Evolutionary conservation across 176 grass and related monocot species (phyloP), one percentile per base, ranked within the genome.

Genomic region (Rhynchospora tenuis): DNA sequence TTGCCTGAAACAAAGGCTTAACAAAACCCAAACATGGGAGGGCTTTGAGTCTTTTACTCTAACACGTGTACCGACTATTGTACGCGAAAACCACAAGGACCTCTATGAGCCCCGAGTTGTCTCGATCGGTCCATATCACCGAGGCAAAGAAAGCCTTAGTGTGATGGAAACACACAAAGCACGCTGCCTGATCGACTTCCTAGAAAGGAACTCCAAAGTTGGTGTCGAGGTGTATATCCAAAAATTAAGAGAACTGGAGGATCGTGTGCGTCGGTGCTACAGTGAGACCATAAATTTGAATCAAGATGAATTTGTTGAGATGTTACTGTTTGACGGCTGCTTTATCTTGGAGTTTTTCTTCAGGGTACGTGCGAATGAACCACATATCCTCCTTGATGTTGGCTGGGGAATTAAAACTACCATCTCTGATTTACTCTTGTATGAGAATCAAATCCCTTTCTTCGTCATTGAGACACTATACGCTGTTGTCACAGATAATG

Each of bases 101-200:
- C 60, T 54, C 0, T 83, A 83, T 61, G 61, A 83, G 60, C 81
- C 81, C 7, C 60, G 29, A 9, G 11, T 82, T 17, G 55, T 82
- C 79, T 82, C 79, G 17, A 47, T 82, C 44, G 79, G 79, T 24
- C 79, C 79, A 15, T 82, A 82, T 57, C 56, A 64, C 27, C 57
- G 55, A 3, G 57, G 79, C 79, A 64, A 44, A 0, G 1, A 46
- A 1, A 29, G 19, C 22, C 79, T 82, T 19, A n/a, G 22, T n/a
- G 79, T 56, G 0, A 82, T 82, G 79, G 79, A 82, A 22, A 11
- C 42, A 43, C 55, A 82, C 79, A 82, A 82, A 45, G 38, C 16
- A 23, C 81, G 61, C 8, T 83, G 67, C 62, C 42, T 83, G 15
- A 64, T 31, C 13, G 81, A 83, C 20, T 83, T 83, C 62, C 63